phyloP scores from a whole-genome alignment of 2,329 filamentous ascomycete genomes.

The Sporothrix pseudoabietina region DNA sequence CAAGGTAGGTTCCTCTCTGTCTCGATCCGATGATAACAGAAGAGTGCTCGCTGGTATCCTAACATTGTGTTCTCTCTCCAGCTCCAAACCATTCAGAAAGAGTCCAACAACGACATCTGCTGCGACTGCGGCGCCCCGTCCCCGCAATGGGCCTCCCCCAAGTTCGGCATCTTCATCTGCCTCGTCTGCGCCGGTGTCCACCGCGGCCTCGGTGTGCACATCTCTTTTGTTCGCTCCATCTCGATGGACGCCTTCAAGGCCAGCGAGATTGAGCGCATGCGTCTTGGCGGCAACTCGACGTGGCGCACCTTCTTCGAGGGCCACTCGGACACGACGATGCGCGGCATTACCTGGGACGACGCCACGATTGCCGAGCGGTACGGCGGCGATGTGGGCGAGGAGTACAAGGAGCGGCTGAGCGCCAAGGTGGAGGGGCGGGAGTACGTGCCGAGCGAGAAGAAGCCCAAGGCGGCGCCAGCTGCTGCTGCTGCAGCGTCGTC shows the following conservation, averaged over 20 bases:
- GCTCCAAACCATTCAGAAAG: slow-evolving; percentile 90
- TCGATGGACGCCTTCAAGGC: slow-evolving; percentile 99
- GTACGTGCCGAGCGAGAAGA: slow-evolving; percentile 73
- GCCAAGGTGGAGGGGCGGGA: slow-evolving; percentile 86
- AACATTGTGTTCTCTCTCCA: slow-evolving; percentile 43
- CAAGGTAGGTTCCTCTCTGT: slow-evolving; percentile 62
- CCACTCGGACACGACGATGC: slow-evolving; percentile 66
- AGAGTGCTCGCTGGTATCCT: neutral
- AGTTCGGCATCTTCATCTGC: slow-evolving; percentile 99
- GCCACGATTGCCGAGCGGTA: slow-evolving; percentile 90
- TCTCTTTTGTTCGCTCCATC: slow-evolving; percentile 95
- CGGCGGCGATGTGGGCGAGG: slow-evolving; percentile 84
- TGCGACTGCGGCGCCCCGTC: slow-evolving; percentile 95
- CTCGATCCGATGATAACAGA: neutral
- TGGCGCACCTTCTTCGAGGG: slow-evolving; percentile 87
- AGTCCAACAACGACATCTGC: slow-evolving; percentile 83
- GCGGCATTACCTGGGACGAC: slow-evolving; percentile 75
- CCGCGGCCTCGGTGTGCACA: slow-evolving; percentile 92
- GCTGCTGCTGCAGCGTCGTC: slow-evolving; percentile 52
- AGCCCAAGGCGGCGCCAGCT: slow-evolving; percentile 43
- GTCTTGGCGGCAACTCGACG: slow-evolving; percentile 82
- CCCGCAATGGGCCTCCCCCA: slow-evolving; percentile 96
- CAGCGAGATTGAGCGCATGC: slow-evolving; percentile 90
- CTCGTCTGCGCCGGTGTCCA: slow-evolving; percentile 93
- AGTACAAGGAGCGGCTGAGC: slow-evolving; percentile 88